These are phyloP conservation scores for Bipolaris bicolor DNA, from an alignment of 2,329 filamentous ascomycete species.

Conservation along the genomic window DNA sequence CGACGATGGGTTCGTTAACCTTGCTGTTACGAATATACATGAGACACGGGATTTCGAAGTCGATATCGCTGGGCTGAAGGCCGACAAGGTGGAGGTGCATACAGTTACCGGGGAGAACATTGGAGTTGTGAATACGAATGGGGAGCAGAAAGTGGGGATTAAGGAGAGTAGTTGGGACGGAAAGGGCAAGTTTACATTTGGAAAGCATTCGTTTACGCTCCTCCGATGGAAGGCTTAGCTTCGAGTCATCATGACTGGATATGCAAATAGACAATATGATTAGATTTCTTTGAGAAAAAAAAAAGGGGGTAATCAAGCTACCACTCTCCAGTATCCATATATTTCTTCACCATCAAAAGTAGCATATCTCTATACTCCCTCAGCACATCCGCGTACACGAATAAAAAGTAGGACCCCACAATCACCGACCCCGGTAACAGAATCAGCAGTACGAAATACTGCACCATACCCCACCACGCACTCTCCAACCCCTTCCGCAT, in stretches of 20 bases:
- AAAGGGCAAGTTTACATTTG: slow-evolving; percentile 67
- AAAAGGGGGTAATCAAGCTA: not conserved
- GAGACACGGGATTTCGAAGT: slow-evolving; percentile 66
- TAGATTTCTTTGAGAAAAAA: not conserved
- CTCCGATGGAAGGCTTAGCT: slow-evolving; percentile 59
- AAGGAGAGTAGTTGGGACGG: slow-evolving; percentile 69
- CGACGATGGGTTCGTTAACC: slow-evolving; percentile 65
- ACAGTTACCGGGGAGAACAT: slow-evolving; percentile 66
- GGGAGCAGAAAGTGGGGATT: slow-evolving; percentile 67
- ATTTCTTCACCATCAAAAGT: slow-evolving; percentile 19
- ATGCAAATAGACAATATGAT: too few relatives aligned
- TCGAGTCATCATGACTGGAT: too few relatives aligned
- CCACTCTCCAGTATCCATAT: slow-evolving; percentile 16
- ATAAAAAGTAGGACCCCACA: slow-evolving; percentile 12
- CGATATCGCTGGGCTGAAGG: slow-evolving; percentile 61
- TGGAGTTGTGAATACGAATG: slow-evolving; percentile 66
- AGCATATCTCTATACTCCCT: slow-evolving; percentile 16
- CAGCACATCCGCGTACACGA: slow-evolving; percentile 17
- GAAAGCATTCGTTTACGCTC: slow-evolving; percentile 73
- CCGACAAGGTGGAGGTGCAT: slow-evolving; percentile 62
- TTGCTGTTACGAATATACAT: slow-evolving; percentile 75
- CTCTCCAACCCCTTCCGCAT: slow-evolving; percentile 27
- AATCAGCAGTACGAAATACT: slow-evolving; percentile 28
- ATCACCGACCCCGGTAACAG: slow-evolving; percentile 20
- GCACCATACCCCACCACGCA: slow-evolving; percentile 32